Evolutionary conservation across 1,139 yeast species (phyloP), one percentile per base, ranked within the genome.

Genomic region (Lodderomyces beijingensis): DNA sequence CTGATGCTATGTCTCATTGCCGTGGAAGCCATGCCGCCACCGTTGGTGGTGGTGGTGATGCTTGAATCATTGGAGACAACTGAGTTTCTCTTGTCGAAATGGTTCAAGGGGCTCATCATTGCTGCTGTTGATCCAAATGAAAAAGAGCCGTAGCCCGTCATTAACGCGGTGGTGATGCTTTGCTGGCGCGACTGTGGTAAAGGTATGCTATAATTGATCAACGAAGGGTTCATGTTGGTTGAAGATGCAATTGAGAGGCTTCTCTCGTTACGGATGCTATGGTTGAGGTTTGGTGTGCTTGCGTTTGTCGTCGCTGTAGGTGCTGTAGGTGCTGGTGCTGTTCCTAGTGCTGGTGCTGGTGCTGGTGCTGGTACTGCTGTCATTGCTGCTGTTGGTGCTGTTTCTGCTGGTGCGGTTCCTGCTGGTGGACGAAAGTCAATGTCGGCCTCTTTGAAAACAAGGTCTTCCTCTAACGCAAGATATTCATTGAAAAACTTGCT

Each of bases 401-500:
- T 28, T 17, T 27, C 24, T 12, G 16, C 18, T 27, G 14, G 30
- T 18, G 20, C 19, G 9, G 30, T n/a, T n/a, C n/a, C n/a, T n/a
- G n/a, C n/a, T n/a, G n/a, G n/a, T n/a, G n/a, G n/a, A n/a, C n/a
- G n/a, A n/a, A n/a, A n/a, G n/a, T n/a, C n/a, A n/a, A 31, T 31
- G 19, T 31, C 37, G 23, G 39, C 44, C 14, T 35, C 37, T 25
- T 34, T 34, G 21, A 39, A 37, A 27, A 34, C 29, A n/a, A 39
- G 28, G 2, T 30, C 32, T 34, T 39, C 42, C 9, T 23, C 25
- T 16, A 29, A 26, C n/a, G 37, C 31, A 16, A 35, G 22, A 27
- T 37, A 38, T 23, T 54, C 54, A 37, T 45, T 17, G 13, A 15
- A 20, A 28, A 28, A 9, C 25, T 28, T 28, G n/a, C 20, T 19